phyloP scores from a whole-genome alignment of 257 asterid species.

The Nicotiana tabacum region DNA sequence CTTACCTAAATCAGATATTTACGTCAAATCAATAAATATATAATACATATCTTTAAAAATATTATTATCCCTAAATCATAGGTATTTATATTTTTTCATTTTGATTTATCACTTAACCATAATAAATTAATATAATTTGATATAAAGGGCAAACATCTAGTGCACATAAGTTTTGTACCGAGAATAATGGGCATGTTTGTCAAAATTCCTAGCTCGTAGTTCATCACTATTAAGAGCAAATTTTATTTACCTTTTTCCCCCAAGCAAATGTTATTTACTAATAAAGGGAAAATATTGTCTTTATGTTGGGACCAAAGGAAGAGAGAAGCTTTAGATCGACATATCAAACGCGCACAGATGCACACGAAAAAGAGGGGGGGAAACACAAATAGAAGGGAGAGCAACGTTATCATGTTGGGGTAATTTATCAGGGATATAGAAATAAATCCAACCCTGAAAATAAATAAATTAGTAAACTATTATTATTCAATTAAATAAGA shows the following conservation, averaged over 20 bases:
- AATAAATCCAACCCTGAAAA: neutral
- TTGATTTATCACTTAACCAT: neutral
- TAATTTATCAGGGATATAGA: neutral
- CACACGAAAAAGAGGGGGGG: too few species aligned
- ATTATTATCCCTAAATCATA: too few species aligned
- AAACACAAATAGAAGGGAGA: neutral
- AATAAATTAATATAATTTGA: neutral
- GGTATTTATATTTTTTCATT: too few species aligned
- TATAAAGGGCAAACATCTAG: neutral
- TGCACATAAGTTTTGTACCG: neutral
- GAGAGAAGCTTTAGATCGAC: neutral
- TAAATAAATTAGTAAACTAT: neutral
- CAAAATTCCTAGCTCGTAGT: neutral
- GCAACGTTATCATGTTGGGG: neutral
- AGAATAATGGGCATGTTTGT: neutral
- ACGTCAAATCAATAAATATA: too few species aligned
- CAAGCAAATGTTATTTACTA: neutral
- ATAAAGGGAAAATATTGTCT: neutral
- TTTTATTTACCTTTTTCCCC: neutral
- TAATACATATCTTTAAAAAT: too few species aligned
- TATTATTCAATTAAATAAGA: too few species aligned
- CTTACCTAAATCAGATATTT: neutral
- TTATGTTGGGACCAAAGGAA: conserved; percentile 3
- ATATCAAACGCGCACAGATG: neutral
- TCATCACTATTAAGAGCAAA: neutral